Evolutionary conservation across 2,329 filamentous ascomycete species (phyloP).

Genomic region (Diaporthe sp.): DNA sequence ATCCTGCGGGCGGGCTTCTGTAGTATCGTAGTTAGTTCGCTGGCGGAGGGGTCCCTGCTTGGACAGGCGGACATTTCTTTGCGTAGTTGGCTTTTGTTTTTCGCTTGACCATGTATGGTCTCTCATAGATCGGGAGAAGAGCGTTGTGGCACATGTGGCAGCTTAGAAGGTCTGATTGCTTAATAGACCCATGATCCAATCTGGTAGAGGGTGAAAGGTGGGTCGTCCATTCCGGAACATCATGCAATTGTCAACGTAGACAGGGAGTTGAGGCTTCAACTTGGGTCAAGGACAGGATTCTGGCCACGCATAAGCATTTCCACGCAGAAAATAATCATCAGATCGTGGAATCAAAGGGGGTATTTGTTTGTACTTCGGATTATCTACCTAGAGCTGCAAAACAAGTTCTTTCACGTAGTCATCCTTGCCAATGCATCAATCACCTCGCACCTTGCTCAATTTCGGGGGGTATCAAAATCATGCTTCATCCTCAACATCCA

Average conservation of each 20-base stretch:
- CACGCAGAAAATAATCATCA: background rate
- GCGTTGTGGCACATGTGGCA: background rate
- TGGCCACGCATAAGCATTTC: background rate
- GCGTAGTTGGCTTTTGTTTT: background rate
- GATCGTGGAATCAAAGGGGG: background rate
- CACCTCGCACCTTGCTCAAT: background rate
- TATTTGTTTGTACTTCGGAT: background rate
- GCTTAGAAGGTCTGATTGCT: background rate
- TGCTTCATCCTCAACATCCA: background rate
- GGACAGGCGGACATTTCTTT: background rate
- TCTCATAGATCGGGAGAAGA: background rate
- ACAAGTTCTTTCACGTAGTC: background rate
- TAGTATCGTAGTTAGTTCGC: background rate
- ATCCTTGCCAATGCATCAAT: background rate
- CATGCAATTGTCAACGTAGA: background rate
- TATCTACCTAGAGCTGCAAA: background rate
- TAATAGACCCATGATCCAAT: background rate
- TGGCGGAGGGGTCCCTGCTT: background rate
- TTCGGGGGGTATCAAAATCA: constrained; percentile 33
- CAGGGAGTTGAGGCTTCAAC: too few species aligned
- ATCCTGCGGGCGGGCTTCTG: too few species aligned
- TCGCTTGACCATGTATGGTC: background rate
- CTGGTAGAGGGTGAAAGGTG: background rate
- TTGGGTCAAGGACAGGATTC: too few species aligned
- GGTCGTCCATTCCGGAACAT: background rate